Conservation (phyloP, 495 filamentous ascomycete genomes). For the Penicillium maclennaniae region DNA sequence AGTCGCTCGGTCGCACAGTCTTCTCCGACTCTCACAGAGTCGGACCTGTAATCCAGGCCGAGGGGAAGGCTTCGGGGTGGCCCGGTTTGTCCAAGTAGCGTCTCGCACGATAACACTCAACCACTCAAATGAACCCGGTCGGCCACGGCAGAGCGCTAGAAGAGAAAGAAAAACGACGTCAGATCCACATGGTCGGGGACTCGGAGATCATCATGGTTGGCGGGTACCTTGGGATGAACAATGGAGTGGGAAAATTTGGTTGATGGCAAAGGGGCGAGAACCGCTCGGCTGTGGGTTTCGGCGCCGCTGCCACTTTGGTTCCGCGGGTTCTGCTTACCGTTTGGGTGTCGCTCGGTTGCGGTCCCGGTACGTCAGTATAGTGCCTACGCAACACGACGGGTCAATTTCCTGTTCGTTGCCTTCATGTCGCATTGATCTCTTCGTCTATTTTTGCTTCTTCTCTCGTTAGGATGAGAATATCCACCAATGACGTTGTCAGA, state of each 20-base stretch:
- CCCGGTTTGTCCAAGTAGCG: not conserved
- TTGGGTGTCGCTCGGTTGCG: not conserved
- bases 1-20: not conserved
- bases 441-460: not conserved
- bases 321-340: not conserved
- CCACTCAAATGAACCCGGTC: too few relatives aligned
- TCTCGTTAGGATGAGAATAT: not conserved
- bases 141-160: not conserved
- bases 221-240: not conserved
- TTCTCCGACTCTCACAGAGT: constrained; percentile 5
- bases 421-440: not conserved
- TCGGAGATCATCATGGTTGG: constrained; percentile 9
- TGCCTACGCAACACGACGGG: not conserved
- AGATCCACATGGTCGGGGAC: constrained; percentile 28
- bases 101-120: not conserved
- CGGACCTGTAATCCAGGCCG: constrained; percentile 4
- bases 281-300: not conserved
- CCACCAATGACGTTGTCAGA: not conserved
- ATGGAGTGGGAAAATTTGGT: not conserved
- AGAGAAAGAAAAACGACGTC: constrained; percentile 19
- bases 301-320: not conserved
- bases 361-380: not conserved
- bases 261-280: constrained; percentile 11
- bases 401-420: not conserved
- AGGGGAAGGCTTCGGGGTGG: too few relatives aligned